These are phyloP conservation scores for Pyrrhoderma lamaoense DNA, from an alignment of 1,284 basidiomycete genomes.

Conservation along the genomic window DNA sequence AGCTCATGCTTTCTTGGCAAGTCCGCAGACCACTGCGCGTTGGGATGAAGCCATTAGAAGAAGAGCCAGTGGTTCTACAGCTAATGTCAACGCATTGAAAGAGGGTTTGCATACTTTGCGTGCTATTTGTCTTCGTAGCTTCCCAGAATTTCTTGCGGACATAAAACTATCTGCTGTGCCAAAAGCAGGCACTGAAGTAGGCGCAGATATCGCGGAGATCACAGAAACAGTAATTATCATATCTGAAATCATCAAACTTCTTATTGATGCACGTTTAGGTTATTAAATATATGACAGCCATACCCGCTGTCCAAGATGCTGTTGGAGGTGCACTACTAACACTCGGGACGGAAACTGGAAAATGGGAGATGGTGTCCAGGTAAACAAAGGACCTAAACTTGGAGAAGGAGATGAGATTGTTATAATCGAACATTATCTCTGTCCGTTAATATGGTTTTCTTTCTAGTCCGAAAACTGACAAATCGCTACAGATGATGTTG, in stretches of 20 bases:
- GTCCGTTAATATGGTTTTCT: constrained; percentile 28
- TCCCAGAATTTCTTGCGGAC: constrained; percentile 74
- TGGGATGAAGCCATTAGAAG: constrained; percentile 62
- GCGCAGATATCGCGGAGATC: constrained; percentile 58
- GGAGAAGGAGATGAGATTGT: constrained; percentile 49
- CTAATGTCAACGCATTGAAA: constrained; percentile 59
- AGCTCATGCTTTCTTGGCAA: constrained; percentile 34
- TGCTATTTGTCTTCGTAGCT: constrained; percentile 64
- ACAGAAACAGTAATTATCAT: constrained; percentile 43
- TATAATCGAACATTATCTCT: constrained; percentile 66
- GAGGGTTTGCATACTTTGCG: constrained; percentile 59
- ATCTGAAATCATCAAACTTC: neutral
- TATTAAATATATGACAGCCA: constrained; percentile 52
- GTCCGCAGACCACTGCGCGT: constrained; percentile 35
- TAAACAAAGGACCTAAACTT: constrained; percentile 41
- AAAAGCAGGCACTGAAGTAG: constrained; percentile 33
- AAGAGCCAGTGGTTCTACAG: constrained; percentile 33
- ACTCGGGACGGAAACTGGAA: constrained; percentile 83
- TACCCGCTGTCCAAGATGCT: constrained; percentile 61
- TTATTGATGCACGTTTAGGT: constrained; percentile 5
- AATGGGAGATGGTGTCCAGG: constrained; percentile 73
- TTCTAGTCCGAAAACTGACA: constrained; percentile 3
- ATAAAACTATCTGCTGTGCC: constrained; percentile 53
- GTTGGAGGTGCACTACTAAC: constrained; percentile 56
- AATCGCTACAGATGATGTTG: constrained; percentile 50